Conservation (phyloP, 306 rosid species). For the Dryas drummondii region DNA sequence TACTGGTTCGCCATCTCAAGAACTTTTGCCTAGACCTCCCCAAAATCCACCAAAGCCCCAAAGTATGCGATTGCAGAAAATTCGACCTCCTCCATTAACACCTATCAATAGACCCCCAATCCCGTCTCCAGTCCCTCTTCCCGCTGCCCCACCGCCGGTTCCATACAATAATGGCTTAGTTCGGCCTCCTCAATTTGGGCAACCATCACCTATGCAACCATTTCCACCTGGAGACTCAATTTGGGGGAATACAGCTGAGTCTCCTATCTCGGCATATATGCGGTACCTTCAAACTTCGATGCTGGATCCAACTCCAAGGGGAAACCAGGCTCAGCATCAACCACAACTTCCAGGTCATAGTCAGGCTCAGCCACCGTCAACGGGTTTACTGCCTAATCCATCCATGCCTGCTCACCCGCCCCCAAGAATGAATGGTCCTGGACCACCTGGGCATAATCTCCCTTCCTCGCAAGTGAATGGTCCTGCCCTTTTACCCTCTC, state of each 20-base stretch:
- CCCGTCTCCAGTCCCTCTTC: constrained; percentile 48
- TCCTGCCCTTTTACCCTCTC: constrained; percentile 74
- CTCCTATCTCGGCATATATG: constrained; percentile 94
- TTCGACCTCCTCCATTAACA: constrained; percentile 84
- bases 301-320: constrained; percentile 58
- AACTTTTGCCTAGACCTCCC: constrained; percentile 71
- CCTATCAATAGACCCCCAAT: constrained; percentile 63
- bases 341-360: constrained; percentile 25
- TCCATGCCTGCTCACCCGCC: constrained; percentile 40
- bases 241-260: constrained; percentile 68
- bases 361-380: constrained; percentile 45
- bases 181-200: constrained; percentile 64
- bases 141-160: constrained; percentile 50
- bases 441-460: constrained; percentile 34
- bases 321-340: constrained; percentile 36
- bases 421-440: constrained; percentile 55
- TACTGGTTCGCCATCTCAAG: constrained; percentile 92
- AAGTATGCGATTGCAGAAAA: constrained; percentile 78
- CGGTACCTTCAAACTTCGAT: constrained; percentile 81
- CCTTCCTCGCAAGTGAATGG: constrained; percentile 52
- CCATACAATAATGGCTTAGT: constrained; percentile 49
- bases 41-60: constrained; percentile 77
- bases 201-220: constrained; percentile 54
- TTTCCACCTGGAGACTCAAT: constrained; percentile 44
- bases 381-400: constrained; percentile 71